Conservation (phyloP, 768 basidiomycete genomes). For the Xanthoconium purpureum region DNA sequence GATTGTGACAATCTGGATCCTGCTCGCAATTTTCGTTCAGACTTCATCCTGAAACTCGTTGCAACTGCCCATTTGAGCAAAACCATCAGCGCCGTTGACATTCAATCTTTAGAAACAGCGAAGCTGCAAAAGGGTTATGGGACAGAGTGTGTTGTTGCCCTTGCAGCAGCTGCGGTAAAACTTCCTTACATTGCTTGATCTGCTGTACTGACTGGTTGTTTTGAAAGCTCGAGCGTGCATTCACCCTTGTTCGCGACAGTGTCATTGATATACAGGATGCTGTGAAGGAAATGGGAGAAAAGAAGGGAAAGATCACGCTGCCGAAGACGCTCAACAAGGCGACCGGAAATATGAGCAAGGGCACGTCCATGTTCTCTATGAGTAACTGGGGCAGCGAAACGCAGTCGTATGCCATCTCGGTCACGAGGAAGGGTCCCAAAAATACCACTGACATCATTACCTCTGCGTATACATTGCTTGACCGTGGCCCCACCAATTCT, state of each 20-base stretch:
- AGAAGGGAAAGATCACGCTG: constrained; percentile 1
- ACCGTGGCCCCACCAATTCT: background rate
- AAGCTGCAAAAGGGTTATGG: background rate
- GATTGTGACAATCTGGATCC: background rate
- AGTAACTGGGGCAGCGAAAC: constrained; percentile 1
- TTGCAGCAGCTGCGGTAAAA: background rate
- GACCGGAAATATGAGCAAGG: constrained; percentile 5
- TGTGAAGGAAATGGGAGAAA: constrained; percentile 4
- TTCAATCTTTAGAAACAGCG: background rate
- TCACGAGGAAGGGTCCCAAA: background rate
- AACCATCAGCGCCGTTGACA: background rate
- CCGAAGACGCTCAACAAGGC: constrained; percentile 2
- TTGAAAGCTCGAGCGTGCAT: background rate
- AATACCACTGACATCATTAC: constrained; percentile 1
- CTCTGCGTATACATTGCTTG: background rate
- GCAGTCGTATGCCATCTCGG: background rate
- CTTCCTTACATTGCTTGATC: background rate
- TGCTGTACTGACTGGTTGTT: background rate
- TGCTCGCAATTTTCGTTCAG: background rate
- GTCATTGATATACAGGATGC: background rate
- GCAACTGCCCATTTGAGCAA: background rate
- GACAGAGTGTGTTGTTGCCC: background rate
- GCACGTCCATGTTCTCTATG: background rate
- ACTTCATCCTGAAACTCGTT: background rate
- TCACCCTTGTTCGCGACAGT: background rate